Base-by-base conservation (phyloP, 2,329 filamentous ascomycete species). In the Fusarium sp. region DNA sequence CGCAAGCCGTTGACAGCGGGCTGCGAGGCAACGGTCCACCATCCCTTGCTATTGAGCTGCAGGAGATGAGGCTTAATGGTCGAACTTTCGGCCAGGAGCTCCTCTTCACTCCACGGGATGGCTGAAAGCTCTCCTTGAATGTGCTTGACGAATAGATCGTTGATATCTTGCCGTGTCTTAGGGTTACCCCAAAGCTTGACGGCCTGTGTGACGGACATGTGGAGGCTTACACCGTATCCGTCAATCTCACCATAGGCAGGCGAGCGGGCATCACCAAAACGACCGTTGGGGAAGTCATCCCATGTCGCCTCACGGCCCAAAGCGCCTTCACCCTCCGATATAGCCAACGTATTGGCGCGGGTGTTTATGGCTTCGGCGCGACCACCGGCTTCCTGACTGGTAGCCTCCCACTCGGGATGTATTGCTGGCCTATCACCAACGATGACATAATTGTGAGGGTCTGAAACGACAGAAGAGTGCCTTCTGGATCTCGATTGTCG, bases 231-330 rank as follows among this genome's bases (percentile, higher is more conserved):
- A 12, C 96, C 96, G 76, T 98, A 98, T n/a, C 95, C 95, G 75
- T 98, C 94, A 60, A 97, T 97, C 78, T 97, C 94, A 73, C 95
- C 95, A 76, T 97, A 98, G 1, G 95, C 95, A 2, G 94, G 94
- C 4, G 94, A 97, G 51, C 95, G 88, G 6, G 94, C 92, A 74
- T 97, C 95, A 76, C 95, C 95, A 89, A 95, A 98, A 55, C 95
- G 88, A 26, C 95, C 96, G 82, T 98, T 98, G 66, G 95, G 95
- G 78, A 94, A 99, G 75, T 99, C 96, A 74, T 99, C 96, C 96
- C 96, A 99, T 1, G 96, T 99, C 32, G 96, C 96, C 83, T 98
- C 95, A 48, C 96, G 87, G 12, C 95, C 96, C 8, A 97, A 83
- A 5, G 91, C 86, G 23, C 95, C 96, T 74, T 97, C 91, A 7